phyloP scores from a whole-genome alignment of 2,329 filamentous ascomycete species.

The Diaporthe eres region DNA sequence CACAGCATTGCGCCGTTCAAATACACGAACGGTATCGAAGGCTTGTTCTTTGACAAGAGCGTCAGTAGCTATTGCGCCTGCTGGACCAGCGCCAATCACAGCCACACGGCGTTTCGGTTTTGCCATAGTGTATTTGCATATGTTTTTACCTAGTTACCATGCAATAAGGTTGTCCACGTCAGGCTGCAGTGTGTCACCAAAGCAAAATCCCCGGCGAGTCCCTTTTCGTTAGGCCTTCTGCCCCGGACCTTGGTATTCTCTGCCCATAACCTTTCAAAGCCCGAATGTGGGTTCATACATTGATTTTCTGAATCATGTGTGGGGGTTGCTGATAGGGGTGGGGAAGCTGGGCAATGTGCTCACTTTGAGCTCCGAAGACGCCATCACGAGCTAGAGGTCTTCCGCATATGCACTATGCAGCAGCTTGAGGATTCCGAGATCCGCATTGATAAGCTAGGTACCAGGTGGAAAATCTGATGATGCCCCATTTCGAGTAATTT shows the following conservation, averaged over 20 bases:
- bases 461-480: neutral
- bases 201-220: neutral
- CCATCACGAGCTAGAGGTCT: constrained; percentile 6
- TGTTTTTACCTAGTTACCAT: neutral
- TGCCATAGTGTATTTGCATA: neutral
- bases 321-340: neutral
- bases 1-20: constrained; percentile 19
- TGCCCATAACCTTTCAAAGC: neutral
- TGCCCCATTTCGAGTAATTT: neutral
- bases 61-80: constrained; percentile 35
- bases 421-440: neutral
- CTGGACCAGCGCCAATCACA: constrained; percentile 39
- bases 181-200: neutral
- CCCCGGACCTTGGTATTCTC: neutral
- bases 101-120: constrained; percentile 22
- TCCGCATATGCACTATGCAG: neutral
- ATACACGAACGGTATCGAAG: constrained; percentile 30
- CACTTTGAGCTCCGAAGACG: constrained; percentile 6
- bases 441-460: neutral
- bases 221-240: too few relatives aligned
- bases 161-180: neutral
- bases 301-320: neutral
- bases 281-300: neutral
- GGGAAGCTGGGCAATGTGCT: constrained; percentile 16
- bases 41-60: constrained; percentile 32